Evolutionary conservation across 768 basidiomycete species (phyloP).

Genomic region (Lanmaoa pseudosensibilis): DNA sequence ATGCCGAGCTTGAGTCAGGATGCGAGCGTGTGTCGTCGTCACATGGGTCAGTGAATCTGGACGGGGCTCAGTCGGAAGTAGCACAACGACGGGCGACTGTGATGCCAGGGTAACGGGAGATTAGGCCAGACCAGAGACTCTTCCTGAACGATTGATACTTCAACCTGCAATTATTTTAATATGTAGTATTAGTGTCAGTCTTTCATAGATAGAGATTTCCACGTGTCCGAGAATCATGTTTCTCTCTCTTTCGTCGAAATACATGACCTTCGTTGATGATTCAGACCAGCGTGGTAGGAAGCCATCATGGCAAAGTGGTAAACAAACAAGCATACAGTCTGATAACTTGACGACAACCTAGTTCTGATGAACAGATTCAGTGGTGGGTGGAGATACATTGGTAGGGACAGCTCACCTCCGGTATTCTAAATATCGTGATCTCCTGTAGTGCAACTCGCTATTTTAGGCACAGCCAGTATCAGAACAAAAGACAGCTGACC

Average conservation of each 20-base stretch:
- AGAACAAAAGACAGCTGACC: conserved; percentile 40
- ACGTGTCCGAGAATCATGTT: not conserved
- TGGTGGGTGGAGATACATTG: not conserved
- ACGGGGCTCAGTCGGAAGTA: conserved; percentile 14
- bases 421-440: conserved; percentile 90
- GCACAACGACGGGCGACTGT: conserved; percentile 6
- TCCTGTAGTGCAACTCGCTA: conserved; percentile 44
- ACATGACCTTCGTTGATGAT: not conserved
- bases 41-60: conserved; percentile 32
- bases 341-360: conserved; percentile 22
- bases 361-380: conserved; percentile 31
- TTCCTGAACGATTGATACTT: not conserved
- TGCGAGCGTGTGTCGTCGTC: conserved; percentile 30
- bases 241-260: not conserved
- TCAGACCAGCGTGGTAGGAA: conserved; percentile 4
- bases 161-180: not conserved
- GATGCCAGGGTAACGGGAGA: conserved; percentile 18
- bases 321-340: conserved; percentile 6
- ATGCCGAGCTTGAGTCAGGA: conserved; percentile 18
- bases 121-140: not conserved
- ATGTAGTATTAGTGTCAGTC: conserved; percentile 16
- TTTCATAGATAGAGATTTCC: conserved; percentile 3
- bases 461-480: not conserved
- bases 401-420: conserved; percentile 54
- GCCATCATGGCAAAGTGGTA: not conserved